Conservation (phyloP, 1,139 yeast genomes). For the Pichia sp. region DNA sequence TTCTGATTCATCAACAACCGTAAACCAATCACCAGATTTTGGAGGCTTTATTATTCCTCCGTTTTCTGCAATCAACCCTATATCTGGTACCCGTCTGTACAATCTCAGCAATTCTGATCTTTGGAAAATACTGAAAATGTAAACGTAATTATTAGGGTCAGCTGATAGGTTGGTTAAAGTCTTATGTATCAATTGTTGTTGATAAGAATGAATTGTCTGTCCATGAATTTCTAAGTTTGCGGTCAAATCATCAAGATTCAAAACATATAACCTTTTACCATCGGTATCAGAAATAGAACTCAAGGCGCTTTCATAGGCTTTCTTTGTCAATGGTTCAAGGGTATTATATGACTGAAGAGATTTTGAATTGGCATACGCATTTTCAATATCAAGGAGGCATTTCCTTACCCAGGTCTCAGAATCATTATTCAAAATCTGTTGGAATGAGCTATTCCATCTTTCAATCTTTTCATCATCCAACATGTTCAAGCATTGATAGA, state of each 20-base stretch:
- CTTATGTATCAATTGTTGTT: conserved; percentile 46
- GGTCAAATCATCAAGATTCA: conserved; percentile 46
- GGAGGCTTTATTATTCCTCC: conserved; percentile 71
- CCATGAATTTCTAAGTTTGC: conserved; percentile 31
- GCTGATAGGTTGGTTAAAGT: conserved; percentile 47
- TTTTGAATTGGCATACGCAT: conserved; percentile 55
- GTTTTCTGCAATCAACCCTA: conserved; percentile 86
- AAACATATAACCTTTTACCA: conserved; percentile 48
- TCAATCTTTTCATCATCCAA: conserved; percentile 47
- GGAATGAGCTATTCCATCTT: conserved; percentile 61
- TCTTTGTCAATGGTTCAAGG: conserved; percentile 36
- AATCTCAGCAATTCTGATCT: conserved; percentile 61
- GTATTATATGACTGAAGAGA: conserved; percentile 24
- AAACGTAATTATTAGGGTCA: conserved; percentile 58
- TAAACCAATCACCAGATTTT: conserved; percentile 56
- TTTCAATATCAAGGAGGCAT: conserved; percentile 52
- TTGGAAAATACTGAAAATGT: conserved; percentile 62
- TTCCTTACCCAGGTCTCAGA: conserved; percentile 69
- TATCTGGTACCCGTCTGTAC: conserved; percentile 60
- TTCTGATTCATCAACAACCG: conserved; percentile 49
- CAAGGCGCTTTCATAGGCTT: conserved; percentile 36
- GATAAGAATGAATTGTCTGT: conserved; percentile 29
- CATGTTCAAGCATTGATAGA: conserved; percentile 64
- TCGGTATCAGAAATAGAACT: background rate
- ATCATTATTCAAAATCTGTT: conserved; percentile 60